Evolutionary conservation across 495 filamentous ascomycete genomes (phyloP).

Genomic region (Melanomma pulvis-pyrius): DNA sequence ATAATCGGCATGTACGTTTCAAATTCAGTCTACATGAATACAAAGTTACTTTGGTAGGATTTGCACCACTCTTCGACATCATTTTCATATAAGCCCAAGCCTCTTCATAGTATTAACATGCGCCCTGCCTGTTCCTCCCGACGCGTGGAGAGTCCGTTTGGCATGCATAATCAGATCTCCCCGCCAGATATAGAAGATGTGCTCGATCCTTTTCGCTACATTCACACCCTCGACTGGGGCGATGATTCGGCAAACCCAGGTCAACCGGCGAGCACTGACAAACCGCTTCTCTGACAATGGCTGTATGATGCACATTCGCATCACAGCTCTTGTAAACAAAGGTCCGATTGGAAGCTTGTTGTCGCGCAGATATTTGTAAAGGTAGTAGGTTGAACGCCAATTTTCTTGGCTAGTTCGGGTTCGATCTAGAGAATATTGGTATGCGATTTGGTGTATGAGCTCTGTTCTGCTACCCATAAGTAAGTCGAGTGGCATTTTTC

Average conservation of each 20-base stretch:
- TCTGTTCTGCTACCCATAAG: not conserved
- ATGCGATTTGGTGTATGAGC: constrained; percentile 30
- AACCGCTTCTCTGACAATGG: constrained; percentile 24
- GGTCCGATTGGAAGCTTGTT: constrained; percentile 18
- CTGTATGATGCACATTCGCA: constrained; percentile 13
- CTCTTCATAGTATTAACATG: constrained; percentile 29
- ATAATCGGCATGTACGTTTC: not conserved
- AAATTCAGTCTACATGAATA: not conserved
- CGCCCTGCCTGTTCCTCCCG: constrained; percentile 8
- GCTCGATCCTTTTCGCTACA: constrained; percentile 15
- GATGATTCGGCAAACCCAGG: constrained; percentile 15
- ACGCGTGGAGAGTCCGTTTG: not conserved
- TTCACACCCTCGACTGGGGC: constrained; percentile 25
- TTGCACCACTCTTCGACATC: not conserved
- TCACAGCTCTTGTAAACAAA: constrained; percentile 28
- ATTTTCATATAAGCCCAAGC: constrained; percentile 11
- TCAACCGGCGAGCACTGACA: constrained; percentile 15
- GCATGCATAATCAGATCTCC: constrained; percentile 24
- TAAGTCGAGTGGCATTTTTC: not conserved
- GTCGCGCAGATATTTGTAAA: constrained; percentile 18
- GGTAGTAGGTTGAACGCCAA: constrained; percentile 16
- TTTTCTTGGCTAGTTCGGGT: not conserved
- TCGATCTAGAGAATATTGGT: constrained; percentile 29
- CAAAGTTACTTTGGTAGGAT: not conserved
- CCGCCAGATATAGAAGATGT: constrained; percentile 26